These are phyloP conservation scores for Apiospora hydei DNA, from an alignment of 2,329 filamentous ascomycete genomes.

Conservation along the genomic window DNA sequence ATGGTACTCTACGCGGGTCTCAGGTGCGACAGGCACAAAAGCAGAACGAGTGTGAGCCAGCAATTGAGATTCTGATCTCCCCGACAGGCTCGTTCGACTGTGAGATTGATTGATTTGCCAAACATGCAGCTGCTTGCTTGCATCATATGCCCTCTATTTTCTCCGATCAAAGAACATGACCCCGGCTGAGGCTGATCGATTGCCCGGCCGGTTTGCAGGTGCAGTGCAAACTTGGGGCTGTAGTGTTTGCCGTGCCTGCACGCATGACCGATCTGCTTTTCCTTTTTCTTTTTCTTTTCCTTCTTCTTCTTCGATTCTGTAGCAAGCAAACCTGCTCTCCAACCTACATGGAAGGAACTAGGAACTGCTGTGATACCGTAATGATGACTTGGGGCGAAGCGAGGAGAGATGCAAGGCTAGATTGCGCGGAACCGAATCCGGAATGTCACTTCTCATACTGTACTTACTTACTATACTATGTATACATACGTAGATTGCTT, in stretches of 20 bases:
- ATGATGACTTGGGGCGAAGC: not conserved
- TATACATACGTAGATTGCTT: not conserved
- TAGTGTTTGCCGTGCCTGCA: not conserved
- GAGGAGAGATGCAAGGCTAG: not conserved
- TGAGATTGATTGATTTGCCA: not conserved
- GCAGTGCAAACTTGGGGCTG: not conserved
- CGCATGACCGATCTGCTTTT: not conserved
- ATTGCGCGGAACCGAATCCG: not conserved
- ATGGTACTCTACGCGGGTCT: not conserved
- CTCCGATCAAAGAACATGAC: not conserved
- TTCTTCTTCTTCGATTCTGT: not conserved
- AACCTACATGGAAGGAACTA: not conserved
- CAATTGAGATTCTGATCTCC: not conserved
- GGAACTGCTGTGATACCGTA: not conserved
- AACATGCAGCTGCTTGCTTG: constrained; percentile 13
- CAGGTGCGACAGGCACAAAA: not conserved
- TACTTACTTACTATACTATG: not conserved
- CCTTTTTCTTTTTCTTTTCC: no score
- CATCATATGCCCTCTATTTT: not conserved
- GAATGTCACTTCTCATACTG: not conserved
- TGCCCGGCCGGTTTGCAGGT: not conserved
- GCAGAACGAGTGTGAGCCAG: constrained; percentile 3
- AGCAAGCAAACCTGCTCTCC: not conserved
- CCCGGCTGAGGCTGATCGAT: not conserved
- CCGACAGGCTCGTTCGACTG: not conserved